Conservation (phyloP, 176 grass and related monocot species). For the Aechmea fasciata region DNA sequence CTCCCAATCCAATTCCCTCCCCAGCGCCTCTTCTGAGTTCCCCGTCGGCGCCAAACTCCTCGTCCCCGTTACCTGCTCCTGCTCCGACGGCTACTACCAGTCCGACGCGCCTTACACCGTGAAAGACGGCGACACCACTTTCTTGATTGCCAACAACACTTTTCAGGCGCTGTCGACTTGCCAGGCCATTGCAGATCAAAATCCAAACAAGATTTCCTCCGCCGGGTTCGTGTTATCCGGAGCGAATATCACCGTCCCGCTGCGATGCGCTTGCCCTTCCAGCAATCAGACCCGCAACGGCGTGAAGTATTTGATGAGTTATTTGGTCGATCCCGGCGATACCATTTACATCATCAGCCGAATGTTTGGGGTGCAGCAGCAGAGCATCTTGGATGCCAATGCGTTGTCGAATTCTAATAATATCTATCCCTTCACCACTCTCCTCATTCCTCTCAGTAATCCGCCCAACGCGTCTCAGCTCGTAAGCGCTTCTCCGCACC, state of each 20-base stretch:
- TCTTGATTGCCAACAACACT: slow-evolving; percentile 33
- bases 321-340: slow-evolving; percentile 38
- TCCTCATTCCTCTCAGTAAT: slow-evolving; percentile 43
- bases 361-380: slow-evolving; percentile 27
- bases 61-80: slow-evolving; percentile 41
- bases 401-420: slow-evolving; percentile 1
- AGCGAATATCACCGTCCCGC: slow-evolving; percentile 23
- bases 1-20: slow-evolving; percentile 6
- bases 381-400: slow-evolving; percentile 31
- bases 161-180: slow-evolving; percentile 62
- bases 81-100: slow-evolving; percentile 49
- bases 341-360: slow-evolving; percentile 5
- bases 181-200: slow-evolving; percentile 46
- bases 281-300: slow-evolving; percentile 24
- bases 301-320: slow-evolving; percentile 39
- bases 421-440: slow-evolving; percentile 38
- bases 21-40: not conserved
- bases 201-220: slow-evolving; percentile 3
- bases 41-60: slow-evolving; percentile 24
- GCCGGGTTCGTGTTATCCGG: not conserved
- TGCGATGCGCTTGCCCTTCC: slow-evolving; percentile 71
- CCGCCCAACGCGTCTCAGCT: slow-evolving; percentile 36
- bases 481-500: slow-evolving; percentile 18
- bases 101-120: slow-evolving; percentile 37
- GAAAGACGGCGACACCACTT: slow-evolving; percentile 3